A percentile compares a stretch with the other conserved stretches of the same genome.
These are phyloP conservation scores for Leavenworthia alabamica DNA, from an alignment of 345 rosid species.

Conservation along the genomic window DNA sequence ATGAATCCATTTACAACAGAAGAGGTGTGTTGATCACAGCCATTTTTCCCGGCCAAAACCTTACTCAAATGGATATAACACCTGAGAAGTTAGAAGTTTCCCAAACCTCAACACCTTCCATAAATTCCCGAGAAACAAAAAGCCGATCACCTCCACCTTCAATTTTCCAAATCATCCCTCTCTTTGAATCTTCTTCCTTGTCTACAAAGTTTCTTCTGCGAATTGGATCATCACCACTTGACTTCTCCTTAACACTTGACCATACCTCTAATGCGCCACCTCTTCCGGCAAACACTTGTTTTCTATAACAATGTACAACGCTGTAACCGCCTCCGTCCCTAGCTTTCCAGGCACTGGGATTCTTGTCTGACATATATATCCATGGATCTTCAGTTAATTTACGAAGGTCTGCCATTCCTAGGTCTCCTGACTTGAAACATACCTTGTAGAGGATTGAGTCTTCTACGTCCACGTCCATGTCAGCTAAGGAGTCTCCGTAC, in stretches of 20 bases:
- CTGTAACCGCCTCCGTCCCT: conserved; percentile 29
- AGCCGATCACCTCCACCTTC: conserved; percentile 82
- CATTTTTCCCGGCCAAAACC: background rate
- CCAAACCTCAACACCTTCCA: conserved; percentile 94
- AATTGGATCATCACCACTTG: conserved; percentile 4
- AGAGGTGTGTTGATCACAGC: background rate
- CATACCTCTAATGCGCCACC: conserved; percentile 77
- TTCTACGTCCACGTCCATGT: conserved; percentile 59
- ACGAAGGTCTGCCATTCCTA: conserved; percentile 81
- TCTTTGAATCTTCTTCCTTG: conserved; percentile 50
- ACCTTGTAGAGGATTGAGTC: conserved; percentile 53
- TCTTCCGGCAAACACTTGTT: conserved; percentile 73
- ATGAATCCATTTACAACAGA: background rate
- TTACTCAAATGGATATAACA: conserved; percentile 18
- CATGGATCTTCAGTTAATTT: conserved; percentile 77
- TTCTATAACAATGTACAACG: conserved; percentile 54
- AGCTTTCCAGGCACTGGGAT: conserved; percentile 41
- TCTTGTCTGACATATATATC: conserved; percentile 60
- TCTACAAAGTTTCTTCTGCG: conserved; percentile 69
- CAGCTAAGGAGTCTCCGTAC: conserved; percentile 83
- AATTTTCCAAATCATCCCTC: conserved; percentile 59
- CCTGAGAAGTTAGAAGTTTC: conserved; percentile 48
- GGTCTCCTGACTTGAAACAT: conserved; percentile 83
- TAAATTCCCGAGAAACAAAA: conserved; percentile 60
- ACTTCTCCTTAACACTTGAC: conserved; percentile 45